Evolutionary conservation across 805 yeast genomes (phyloP), one percentile per base, ranked within the genome.

Genomic region (Cyberlindnera euphorbiae): DNA sequence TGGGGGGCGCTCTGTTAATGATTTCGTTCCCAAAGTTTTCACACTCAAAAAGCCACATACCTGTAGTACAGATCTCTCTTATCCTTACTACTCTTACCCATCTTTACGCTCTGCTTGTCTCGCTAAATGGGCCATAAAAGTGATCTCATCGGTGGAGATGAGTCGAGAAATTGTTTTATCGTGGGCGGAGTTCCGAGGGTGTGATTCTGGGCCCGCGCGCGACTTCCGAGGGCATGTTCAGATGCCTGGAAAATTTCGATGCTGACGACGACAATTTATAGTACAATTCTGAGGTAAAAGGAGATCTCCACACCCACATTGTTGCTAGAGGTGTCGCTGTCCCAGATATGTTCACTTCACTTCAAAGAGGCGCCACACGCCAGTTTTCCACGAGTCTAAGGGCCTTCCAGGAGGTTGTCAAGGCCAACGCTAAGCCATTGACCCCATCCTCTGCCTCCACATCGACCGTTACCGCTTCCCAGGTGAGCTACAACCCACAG

Each of bases 1-100:
- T 18, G 14, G 8, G 4, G 15, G n/a, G n/a, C n/a, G n/a, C 8
- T 13, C 4, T 4, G 39, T 39, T 29, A 35, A 51, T 46, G 53
- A 49, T n/a, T 17, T n/a, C 8, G 6, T 9, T 25, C 12, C 27
- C 13, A 21, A 21, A 21, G 11, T 11, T 21, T 21, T 21, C 10
- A 25, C 4, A 6, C 15, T n/a, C 8, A 8, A 4, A 2, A 46
- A n/a, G n/a, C n/a, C n/a, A n/a, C 61, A 17, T 38, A 58, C 64
- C 64, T 50, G 51, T 85, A 86, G 63, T 89, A 90, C 40, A 89
- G 63, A 61, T 89, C 97, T 60, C 97, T 71, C 61, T 90, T 90
- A 58, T 90, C 97, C 55, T 90, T 90, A 62, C 95, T 84, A 49
- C 89, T 79, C 58, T 89, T 89, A 29, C 97, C 97, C 97, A 90